Conservation (phyloP, 106 monocot species). For the Amphibolis antarctica region DNA sequence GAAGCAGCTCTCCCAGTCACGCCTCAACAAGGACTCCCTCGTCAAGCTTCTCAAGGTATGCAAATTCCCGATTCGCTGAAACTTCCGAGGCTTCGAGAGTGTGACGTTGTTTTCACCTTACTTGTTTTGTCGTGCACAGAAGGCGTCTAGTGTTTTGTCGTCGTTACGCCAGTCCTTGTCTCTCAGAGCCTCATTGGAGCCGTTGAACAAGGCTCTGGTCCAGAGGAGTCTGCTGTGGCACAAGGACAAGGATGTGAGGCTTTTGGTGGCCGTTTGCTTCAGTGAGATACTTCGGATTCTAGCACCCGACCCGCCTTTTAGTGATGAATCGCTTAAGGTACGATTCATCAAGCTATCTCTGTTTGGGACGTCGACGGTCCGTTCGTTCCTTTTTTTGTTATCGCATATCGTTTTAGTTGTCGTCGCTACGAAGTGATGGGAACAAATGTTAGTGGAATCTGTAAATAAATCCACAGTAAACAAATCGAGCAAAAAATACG, state of each 20-base stretch:
- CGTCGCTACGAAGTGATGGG: too few relatives aligned
- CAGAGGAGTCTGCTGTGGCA: constrained; percentile 51
- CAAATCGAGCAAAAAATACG: too few relatives aligned
- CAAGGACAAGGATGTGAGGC: constrained; percentile 80
- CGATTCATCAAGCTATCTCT: not conserved
- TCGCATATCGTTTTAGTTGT: too few relatives aligned
- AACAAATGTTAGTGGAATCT: too few relatives aligned
- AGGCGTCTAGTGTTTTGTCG: constrained; percentile 56
- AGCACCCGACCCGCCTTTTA: constrained; percentile 75
- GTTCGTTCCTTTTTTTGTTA: too few relatives aligned
- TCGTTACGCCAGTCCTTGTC: constrained; percentile 44
- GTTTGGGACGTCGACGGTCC: too few relatives aligned
- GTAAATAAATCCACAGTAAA: too few relatives aligned
- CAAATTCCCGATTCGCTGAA: not conserved
- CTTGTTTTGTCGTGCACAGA: constrained; percentile 23
- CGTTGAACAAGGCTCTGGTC: constrained; percentile 35
- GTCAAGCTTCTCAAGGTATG: constrained; percentile 14
- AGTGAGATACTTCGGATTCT: constrained; percentile 73
- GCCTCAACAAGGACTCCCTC: constrained; percentile 10
- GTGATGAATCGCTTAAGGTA: constrained; percentile 72
- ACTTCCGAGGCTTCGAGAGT: too few relatives aligned
- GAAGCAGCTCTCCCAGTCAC: constrained; percentile 1
- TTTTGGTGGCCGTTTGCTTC: constrained; percentile 66
- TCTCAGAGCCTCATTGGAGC: constrained; percentile 24
- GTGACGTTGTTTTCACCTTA: not conserved